Evolutionary conservation across 2,329 filamentous ascomycete genomes (phyloP).

Genomic region (Calonectria henricotiae): DNA sequence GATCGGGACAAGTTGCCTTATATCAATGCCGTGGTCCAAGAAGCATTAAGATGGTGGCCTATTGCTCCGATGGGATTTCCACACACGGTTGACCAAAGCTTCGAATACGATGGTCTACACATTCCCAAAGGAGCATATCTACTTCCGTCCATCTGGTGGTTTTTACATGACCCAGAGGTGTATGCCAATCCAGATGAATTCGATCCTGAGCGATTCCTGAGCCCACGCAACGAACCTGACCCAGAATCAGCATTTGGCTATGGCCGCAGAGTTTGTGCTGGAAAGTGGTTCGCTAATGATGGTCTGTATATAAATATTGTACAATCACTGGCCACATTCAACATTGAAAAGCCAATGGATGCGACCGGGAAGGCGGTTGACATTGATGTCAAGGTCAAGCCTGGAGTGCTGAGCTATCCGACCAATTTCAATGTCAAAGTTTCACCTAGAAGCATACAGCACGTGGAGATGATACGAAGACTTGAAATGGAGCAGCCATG

Average conservation of each 20-base stretch:
- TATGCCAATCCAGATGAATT: slow-evolving; percentile 29
- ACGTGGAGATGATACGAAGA: neutral
- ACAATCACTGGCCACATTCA: neutral
- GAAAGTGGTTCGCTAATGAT: neutral
- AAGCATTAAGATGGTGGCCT: slow-evolving; percentile 70
- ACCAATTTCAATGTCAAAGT: neutral
- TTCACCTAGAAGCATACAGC: neutral
- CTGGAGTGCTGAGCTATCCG: neutral
- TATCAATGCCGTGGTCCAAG: slow-evolving; percentile 69
- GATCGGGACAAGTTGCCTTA: slow-evolving; percentile 69
- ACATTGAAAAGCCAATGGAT: neutral
- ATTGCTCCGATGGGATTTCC: slow-evolving; percentile 11
- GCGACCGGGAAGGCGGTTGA: neutral
- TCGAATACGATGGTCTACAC: slow-evolving; percentile 33
- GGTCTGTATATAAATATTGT: neutral
- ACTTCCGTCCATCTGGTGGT: slow-evolving; percentile 35
- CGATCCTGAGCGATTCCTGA: slow-evolving; percentile 37
- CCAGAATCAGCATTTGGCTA: neutral
- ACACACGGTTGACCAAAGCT: slow-evolving; percentile 30
- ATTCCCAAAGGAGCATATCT: slow-evolving; percentile 39
- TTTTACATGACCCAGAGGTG: slow-evolving; percentile 22
- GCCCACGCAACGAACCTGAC: slow-evolving; percentile 13
- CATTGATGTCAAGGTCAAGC: neutral
- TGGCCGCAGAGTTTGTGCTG: neutral
- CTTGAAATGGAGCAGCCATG: neutral